Percentiles rank a stretch among this genome's conserved stretches.
Conservation (phyloP, 352 stramenopile species). For the Pythium graminicola region DNA sequence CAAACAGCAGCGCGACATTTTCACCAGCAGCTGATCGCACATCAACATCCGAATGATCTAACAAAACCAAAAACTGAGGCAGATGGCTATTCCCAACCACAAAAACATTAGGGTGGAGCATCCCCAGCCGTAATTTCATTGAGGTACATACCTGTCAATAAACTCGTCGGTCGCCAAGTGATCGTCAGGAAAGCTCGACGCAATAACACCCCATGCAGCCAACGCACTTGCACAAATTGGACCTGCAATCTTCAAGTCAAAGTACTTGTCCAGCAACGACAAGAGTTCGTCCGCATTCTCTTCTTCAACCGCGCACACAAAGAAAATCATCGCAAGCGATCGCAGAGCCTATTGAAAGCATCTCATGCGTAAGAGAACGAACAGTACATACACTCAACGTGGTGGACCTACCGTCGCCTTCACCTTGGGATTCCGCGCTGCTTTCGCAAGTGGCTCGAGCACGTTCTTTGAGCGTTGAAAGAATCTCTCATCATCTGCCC, state of each 20-base stretch:
- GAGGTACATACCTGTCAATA: constrained; percentile 61
- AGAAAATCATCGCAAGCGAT: constrained; percentile 65
- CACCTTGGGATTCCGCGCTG: constrained; percentile 45
- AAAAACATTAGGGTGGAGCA: too few species aligned
- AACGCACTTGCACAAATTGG: constrained; percentile 60
- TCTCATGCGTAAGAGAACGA: background rate
- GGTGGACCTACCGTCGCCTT: constrained; percentile 45
- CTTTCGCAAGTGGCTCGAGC: constrained; percentile 66
- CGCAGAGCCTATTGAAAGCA: constrained; percentile 40
- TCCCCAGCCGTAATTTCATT: too few species aligned
- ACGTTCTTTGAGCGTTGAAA: constrained; percentile 66
- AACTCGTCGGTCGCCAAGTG: constrained; percentile 42
- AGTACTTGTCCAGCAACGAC: constrained; percentile 55
- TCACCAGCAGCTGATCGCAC: constrained; percentile 73
- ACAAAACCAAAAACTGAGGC: constrained; percentile 56
- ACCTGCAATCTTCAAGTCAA: constrained; percentile 55
- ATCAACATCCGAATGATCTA: constrained; percentile 77
- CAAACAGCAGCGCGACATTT: constrained; percentile 81
- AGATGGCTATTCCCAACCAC: too few species aligned
- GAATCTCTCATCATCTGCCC: constrained; percentile 65
- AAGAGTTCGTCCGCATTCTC: constrained; percentile 70
- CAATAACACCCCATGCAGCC: constrained; percentile 67
- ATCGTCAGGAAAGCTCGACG: constrained; percentile 53
- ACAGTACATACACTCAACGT: too few species aligned
- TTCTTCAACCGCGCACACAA: constrained; percentile 70